Base-by-base conservation (phyloP, 192 early-diverging fungal species). In the Coemansia sp. region DNA sequence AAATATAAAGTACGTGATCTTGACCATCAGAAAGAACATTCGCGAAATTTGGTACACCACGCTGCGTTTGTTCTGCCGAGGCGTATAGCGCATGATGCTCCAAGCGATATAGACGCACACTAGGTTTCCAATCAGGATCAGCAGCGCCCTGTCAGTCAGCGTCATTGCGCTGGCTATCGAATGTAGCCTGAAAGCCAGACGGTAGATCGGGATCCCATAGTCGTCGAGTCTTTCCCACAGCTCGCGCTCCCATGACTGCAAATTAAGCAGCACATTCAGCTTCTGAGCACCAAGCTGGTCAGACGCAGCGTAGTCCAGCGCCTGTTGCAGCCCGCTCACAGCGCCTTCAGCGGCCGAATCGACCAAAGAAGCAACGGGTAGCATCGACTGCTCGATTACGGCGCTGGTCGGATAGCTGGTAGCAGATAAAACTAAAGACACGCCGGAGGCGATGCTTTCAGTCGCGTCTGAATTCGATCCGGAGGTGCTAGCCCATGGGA, bases 1-100 rank as follows among this genome's bases (percentile, higher is more conserved):
- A 3, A 85, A 75, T 33, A 98, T 86, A 74, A 99, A 97, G 65
- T 94, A 90, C 1, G 89, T 75, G 14, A 99, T 85, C 81, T 91
- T 86, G 68, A 73, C 66, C 82, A 84, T 85, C 9, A 71, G 57
- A 43, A 83, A 51, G 3, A 72, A 38, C 61, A 68, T 67, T 5
- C 71, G 72, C 33, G 87, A 84, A 67, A 63, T 48, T 35, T 43
- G 54, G 36, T 76, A 85, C 37, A 71, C 28, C 12, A 65, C 32
- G n/a, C 67, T 65, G 18, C 67, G 56, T 3, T 75, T 68, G 35
- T 71, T 55, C 2, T 39, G 43, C 3, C 53, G 73, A 22, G 87
- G 71, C 35, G 68, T 70, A 32, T 64, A 73, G 5, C 60, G 54
- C 81, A 79, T 64, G 77, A 88, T 54, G 74, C 76, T 41, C 88